Evolutionary conservation across 192 early-diverging fungal species (phyloP), one percentile per base, ranked within the genome.

Genomic region (Coemansia biformis): DNA sequence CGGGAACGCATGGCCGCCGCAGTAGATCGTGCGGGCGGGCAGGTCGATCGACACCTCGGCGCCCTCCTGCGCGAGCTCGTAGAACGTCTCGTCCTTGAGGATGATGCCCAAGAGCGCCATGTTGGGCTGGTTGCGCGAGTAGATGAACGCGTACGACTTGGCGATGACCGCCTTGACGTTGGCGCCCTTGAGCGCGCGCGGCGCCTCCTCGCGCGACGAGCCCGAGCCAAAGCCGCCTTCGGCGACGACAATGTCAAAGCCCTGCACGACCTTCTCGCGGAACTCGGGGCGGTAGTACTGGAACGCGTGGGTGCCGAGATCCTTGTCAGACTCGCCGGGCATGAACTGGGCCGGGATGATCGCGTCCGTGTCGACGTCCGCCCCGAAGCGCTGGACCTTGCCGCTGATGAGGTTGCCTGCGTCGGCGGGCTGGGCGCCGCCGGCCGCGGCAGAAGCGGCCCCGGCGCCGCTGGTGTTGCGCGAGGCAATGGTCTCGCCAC

Each of bases 51-150:
- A 70, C 4, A 89, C 66, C 64, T 86, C 84, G 23, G 75, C 78
- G 8, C 78, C 86, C 59, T 89, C 86, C 57, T 86, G 75, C 11
- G 84, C 85, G 19, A 83, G 67, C 41, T 79, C 72, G 56, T 89
- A 89, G 73, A 89, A 89, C 29, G 79, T 66, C 13, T 87, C 84
- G 57, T 89, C 83, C 35, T 72, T 78, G 40, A 89, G 66, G 19
- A 80, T 78, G 38, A 89, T 81, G 49, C 86, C 86, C 41, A 87
- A 76, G 11, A 89, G 78, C n/a, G 83, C 82, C 81, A 85, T 83
- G 66, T 89, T 89, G 59, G 82, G 79, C 77, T 89, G 86, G 79
- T 89, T 89, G 63, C 86, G 81, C 42, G 79, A 77, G 60, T 89
- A 89, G 62, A 89, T 89, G 54, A 85, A 89, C 0, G 86, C 84